Percentiles rank a stretch among this genome's conserved stretches.
These are phyloP conservation scores for Vitis hybrid DNA, from an alignment of 177 flowering plant genomes.

Conservation along the genomic window DNA sequence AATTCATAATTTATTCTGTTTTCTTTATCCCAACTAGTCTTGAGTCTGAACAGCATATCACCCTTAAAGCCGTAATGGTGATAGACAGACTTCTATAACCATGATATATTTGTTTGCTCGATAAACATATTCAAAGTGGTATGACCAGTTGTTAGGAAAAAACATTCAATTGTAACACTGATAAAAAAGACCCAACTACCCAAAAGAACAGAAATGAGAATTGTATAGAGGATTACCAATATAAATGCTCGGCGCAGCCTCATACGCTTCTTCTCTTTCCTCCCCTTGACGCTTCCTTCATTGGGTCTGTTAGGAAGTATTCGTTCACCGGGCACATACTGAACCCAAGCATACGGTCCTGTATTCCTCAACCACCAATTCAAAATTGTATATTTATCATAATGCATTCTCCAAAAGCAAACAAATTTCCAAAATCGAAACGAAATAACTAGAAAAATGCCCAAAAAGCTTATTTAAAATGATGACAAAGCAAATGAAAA, in stretches of 20 bases:
- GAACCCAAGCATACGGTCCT: conserved; percentile 78
- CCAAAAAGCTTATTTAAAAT: neutral
- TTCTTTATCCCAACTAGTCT: too few relatives aligned
- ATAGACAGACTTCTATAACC: too few relatives aligned
- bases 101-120: too few relatives aligned
- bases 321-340: conserved; percentile 32
- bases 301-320: conserved; percentile 51
- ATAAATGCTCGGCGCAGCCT: conserved; percentile 61
- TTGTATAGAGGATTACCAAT: conserved; percentile 35
- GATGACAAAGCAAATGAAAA: neutral
- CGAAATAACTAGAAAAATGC: neutral
- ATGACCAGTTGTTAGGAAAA: too few relatives aligned
- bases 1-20: too few relatives aligned
- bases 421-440: neutral
- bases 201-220: neutral
- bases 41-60: too few relatives aligned
- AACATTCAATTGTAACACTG: too few relatives aligned
- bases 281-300: conserved; percentile 74
- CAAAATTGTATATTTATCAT: neutral
- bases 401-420: neutral
- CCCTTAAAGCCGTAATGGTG: too few relatives aligned
- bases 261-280: conserved; percentile 76
- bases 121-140: too few relatives aligned
- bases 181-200: too few relatives aligned
- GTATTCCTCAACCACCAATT: conserved; percentile 19